Evolutionary conservation across 2,329 filamentous ascomycete species (phyloP), one percentile per base, ranked within the genome.

Genomic region (Penicillium italicum): DNA sequence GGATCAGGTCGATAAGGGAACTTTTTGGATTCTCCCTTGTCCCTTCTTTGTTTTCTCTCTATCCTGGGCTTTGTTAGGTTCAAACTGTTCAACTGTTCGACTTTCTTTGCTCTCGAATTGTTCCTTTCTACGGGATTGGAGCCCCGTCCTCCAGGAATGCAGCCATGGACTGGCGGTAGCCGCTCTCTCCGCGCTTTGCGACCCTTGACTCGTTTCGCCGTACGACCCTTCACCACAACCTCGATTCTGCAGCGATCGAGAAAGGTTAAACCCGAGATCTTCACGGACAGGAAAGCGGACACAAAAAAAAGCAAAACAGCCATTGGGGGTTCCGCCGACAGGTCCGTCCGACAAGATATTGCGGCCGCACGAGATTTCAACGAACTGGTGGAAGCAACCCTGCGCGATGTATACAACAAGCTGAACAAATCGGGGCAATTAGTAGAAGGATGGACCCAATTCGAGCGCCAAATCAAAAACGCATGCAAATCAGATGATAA

Each of bases 171-270:
- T 52, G 64, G 62, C 50, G 68, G 59, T 64, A 66, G 68, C 62
- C 70, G 67, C 45, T 78, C 76, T 70, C 68, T 77, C 60, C 76
- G 75, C 66, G 62, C 70, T 30, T 73, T 76, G 57, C 71, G 69
- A 60, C 61, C 68, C 37, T 57, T 66, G 30, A 51, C 66, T 61
- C 64, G 65, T 62, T 59, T 65, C n/a, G 50, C 59, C 42, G 50
- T 57, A 45, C 70, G 72, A 49, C 56, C 60, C 7, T 74, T 75
- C 55, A 60, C 66, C 20, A 72, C 70, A 20, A 69, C 71, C 7
- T 50, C 67, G 14, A 26, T 60, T 5, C 58, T 72, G 33, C 61
- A 67, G 37, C 62, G 68, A 47, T 59, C 59, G 24, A 65, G 62
- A 56, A 58, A 56, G 50, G 8, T 3, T 7, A 50, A 50, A 26